phyloP scores from a whole-genome alignment of 805 yeast species.

The Scheffersomyces ergatensis region DNA sequence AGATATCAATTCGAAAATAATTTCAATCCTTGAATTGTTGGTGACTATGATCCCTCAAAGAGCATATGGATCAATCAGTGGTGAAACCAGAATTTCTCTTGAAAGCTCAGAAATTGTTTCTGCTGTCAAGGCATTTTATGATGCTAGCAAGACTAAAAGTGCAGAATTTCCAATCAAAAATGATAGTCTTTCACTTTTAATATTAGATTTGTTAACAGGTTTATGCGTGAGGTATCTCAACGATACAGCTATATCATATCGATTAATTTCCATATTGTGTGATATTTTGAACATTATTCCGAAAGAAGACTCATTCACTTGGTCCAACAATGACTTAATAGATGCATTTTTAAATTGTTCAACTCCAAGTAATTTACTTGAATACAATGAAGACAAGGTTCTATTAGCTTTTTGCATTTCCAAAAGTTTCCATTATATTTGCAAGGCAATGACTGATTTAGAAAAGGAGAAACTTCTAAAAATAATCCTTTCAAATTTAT shows the following conservation, averaged over 20 bases:
- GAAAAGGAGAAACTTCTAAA: conserved; percentile 40
- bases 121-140: conserved; percentile 16
- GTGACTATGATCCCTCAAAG: conserved; percentile 60
- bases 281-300: conserved; percentile 20
- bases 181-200: conserved; percentile 12
- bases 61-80: conserved; percentile 34
- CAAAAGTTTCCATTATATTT: conserved; percentile 35
- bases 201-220: conserved; percentile 15
- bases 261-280: conserved; percentile 17
- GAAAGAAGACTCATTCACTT: conserved; percentile 4
- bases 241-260: conserved; percentile 11
- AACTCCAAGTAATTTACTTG: conserved; percentile 5
- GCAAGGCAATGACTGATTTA: conserved; percentile 21
- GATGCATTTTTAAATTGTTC: conserved; percentile 12
- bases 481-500: conserved; percentile 44
- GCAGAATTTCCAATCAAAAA: conserved; percentile 11
- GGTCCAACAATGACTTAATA: conserved; percentile 8
- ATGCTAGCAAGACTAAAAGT: conserved; percentile 2
- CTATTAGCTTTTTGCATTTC: conserved; percentile 40
- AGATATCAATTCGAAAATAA: conserved; percentile 24
- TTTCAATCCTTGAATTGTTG: conserved; percentile 39
- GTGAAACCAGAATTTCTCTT: neutral
- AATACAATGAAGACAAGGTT: conserved; percentile 2
- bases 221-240: conserved; percentile 15
- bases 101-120: conserved; percentile 12